Evolutionary conservation across 495 filamentous ascomycete genomes (phyloP).

Genomic region (Penicillium simplicissimum): DNA sequence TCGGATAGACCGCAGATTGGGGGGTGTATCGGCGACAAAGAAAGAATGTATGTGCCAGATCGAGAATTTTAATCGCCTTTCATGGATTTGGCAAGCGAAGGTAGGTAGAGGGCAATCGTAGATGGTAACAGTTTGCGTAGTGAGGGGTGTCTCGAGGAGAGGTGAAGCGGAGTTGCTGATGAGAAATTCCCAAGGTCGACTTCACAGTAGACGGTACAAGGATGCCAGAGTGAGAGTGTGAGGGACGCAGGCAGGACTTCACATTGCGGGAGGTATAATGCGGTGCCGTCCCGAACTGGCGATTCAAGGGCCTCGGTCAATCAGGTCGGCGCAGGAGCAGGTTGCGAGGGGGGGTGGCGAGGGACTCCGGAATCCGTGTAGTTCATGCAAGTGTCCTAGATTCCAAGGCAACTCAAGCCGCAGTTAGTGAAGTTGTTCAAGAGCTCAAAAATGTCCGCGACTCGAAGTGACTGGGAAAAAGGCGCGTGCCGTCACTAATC

Average conservation of each 20-base stretch:
- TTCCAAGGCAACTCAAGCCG: not conserved
- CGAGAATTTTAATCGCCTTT: not conserved
- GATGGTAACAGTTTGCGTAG: not conserved
- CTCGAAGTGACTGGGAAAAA: slow-evolving; percentile 8
- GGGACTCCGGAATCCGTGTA: not conserved
- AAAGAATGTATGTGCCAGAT: not conserved
- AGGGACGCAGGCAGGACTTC: not conserved
- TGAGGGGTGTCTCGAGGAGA: not conserved
- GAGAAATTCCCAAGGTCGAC: not conserved
- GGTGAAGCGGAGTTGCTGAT: not conserved
- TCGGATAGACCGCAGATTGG: not conserved
- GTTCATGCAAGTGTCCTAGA: not conserved
- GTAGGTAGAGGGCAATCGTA: not conserved
- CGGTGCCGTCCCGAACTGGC: not conserved
- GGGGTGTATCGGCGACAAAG: not conserved
- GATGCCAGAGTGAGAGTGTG: not conserved
- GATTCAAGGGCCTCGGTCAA: slow-evolving; percentile 11
- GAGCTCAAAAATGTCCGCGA: not conserved
- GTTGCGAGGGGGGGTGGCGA: not conserved
- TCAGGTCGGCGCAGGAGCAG: not conserved
- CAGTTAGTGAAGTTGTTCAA: not conserved
- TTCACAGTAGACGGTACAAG: not conserved
- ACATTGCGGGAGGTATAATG: slow-evolving; percentile 8
- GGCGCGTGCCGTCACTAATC: slow-evolving; percentile 24
- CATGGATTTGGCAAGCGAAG: not conserved